phyloP scores from a whole-genome alignment of 441 rosid species.

The Eruca vesicaria region DNA sequence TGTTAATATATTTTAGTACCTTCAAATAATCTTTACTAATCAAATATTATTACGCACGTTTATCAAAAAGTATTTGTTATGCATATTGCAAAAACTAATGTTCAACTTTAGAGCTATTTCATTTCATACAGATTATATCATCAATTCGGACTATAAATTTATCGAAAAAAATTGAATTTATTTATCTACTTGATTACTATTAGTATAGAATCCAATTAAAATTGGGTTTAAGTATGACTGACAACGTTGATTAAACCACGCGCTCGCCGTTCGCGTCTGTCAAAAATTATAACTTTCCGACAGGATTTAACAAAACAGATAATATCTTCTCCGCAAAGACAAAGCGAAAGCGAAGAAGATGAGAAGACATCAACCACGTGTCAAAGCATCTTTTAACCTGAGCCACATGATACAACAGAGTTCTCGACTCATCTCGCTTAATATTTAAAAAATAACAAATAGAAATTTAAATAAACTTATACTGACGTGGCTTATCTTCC shows the following conservation, averaged over 20 bases:
- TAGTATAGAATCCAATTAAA: neutral
- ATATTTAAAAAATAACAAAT: neutral
- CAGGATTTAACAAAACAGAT: constrained; percentile 34
- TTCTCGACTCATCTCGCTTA: constrained; percentile 46
- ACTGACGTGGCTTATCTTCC: constrained; percentile 63
- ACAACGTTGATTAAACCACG: constrained; percentile 32
- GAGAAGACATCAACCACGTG: constrained; percentile 21
- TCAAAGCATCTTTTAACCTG: constrained; percentile 41
- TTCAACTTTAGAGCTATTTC: too few relatives aligned
- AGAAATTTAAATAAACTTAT: neutral
- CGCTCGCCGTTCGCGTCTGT: constrained; percentile 24
- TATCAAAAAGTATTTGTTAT: too few relatives aligned
- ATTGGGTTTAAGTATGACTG: constrained; percentile 1
- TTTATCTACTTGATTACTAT: constrained; percentile 5
- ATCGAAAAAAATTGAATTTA: too few relatives aligned
- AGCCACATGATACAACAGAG: constrained; percentile 65
- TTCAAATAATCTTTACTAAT: too few relatives aligned
- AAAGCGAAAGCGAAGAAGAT: constrained; percentile 33
- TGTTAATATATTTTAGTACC: too few relatives aligned
- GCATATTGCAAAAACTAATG: too few relatives aligned
- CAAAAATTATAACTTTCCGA: constrained; percentile 19
- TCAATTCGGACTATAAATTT: too few relatives aligned
- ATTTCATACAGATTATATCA: too few relatives aligned
- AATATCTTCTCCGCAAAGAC: constrained; percentile 35
- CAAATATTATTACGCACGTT: too few relatives aligned